Conservation (phyloP, 2,329 filamentous ascomycete genomes). For the Hawksworthiomyces lignivorus region DNA sequence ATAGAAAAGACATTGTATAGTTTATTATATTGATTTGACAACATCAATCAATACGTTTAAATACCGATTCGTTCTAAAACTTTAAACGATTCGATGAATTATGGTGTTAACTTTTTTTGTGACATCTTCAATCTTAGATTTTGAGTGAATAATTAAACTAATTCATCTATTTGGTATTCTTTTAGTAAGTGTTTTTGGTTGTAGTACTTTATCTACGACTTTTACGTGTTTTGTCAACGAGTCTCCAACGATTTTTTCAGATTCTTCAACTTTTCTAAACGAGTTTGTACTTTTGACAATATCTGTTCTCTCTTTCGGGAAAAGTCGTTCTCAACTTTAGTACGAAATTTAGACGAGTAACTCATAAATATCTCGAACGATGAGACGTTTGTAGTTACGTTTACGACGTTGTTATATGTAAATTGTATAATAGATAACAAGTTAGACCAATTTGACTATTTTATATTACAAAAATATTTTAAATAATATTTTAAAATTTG, state of each 20-base stretch:
- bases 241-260: neutral
- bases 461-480: too few relatives aligned
- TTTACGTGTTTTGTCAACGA: neutral
- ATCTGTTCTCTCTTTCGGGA: neutral
- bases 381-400: neutral
- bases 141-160: neutral
- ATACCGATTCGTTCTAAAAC: too few relatives aligned
- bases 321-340: neutral
- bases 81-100: too few relatives aligned
- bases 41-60: too few relatives aligned
- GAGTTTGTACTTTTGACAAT: neutral
- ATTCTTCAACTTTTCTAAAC: neutral
- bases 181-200: neutral
- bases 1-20: neutral
- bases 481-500: too few relatives aligned
- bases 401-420: neutral
- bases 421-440: conserved; percentile 10
- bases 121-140: neutral
- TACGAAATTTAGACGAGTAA: neutral
- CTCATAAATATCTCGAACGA: neutral
- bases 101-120: neutral
- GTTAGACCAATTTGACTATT: neutral
- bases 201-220: neutral
- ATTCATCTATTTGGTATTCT: neutral
- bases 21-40: too few relatives aligned